These are phyloP conservation scores for Platanthera guangdongensis DNA, from an alignment of 106 monocot species.

Conservation along the genomic window DNA sequence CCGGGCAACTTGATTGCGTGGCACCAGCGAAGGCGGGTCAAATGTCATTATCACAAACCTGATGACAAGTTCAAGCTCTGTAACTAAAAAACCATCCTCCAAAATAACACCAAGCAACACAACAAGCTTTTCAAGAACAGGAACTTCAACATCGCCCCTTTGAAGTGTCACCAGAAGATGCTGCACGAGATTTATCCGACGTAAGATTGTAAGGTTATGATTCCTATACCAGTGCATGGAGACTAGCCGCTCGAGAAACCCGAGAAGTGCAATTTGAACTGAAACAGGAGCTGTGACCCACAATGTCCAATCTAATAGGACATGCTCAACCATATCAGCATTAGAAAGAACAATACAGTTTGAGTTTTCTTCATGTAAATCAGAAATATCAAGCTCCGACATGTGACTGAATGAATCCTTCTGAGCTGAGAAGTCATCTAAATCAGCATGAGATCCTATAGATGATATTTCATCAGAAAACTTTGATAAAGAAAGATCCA, in stretches of 20 bases:
- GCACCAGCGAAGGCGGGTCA: conserved; percentile 58
- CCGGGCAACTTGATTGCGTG: conserved; percentile 39
- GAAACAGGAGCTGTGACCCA: conserved; percentile 97
- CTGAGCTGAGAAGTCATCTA: conserved; percentile 66
- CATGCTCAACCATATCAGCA: conserved; percentile 99
- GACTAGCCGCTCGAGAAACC: conserved; percentile 92
- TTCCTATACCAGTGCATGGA: conserved; percentile 98
- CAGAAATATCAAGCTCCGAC: conserved; percentile 79
- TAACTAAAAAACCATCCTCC: conserved; percentile 95
- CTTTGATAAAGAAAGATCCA: conserved; percentile 61
- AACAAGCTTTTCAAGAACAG: conserved; percentile 88
- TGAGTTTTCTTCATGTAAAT: conserved; percentile 42
- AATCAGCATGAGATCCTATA: conserved; percentile 77
- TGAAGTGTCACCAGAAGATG: conserved; percentile 95
- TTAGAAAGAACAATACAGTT: conserved; percentile 90
- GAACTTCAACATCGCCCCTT: conserved; percentile 91
- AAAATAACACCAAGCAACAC: conserved; percentile 93
- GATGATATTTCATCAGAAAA: conserved; percentile 81
- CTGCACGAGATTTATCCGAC: conserved; percentile 88
- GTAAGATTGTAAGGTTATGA: conserved; percentile 88
- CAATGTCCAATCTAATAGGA: conserved; percentile 92
- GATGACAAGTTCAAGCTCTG: conserved; percentile 91
- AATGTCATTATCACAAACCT: conserved; percentile 98
- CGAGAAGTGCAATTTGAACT: conserved; percentile 89
- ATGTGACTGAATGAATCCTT: conserved; percentile 85